Conservation (phyloP, 306 rosid genomes). For the Lathyrus oleraceus region DNA sequence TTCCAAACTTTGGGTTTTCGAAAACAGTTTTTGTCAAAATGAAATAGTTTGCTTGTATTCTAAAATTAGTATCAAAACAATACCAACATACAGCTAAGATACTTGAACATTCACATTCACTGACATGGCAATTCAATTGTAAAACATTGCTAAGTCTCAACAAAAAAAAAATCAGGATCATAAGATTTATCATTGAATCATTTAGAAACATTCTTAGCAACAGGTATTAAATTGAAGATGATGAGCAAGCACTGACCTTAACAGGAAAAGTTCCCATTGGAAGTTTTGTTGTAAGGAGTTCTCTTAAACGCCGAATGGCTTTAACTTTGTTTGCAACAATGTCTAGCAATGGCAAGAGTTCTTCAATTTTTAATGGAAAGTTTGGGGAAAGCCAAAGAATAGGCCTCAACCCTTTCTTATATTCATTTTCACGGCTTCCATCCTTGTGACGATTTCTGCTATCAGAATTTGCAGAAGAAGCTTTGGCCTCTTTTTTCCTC, state of each 20-base stretch:
- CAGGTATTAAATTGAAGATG: slow-evolving; percentile 17
- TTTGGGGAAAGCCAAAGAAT: slow-evolving; percentile 95
- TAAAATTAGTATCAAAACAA: too few relatives aligned
- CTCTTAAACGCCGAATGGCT: slow-evolving; percentile 98
- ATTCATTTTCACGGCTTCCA: slow-evolving; percentile 79
- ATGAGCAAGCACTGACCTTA: slow-evolving; percentile 62
- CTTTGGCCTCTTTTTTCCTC: slow-evolving; percentile 64
- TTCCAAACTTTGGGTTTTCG: neutral
- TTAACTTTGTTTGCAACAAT: slow-evolving; percentile 95
- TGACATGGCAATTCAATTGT: neutral
- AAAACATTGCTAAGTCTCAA: neutral
- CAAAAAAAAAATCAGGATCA: neutral
- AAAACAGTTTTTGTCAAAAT: slow-evolving; percentile 11
- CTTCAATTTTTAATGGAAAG: slow-evolving; percentile 85
- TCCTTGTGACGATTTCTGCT: slow-evolving; percentile 72
- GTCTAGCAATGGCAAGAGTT: slow-evolving; percentile 90
- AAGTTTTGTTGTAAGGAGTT: slow-evolving; percentile 94
- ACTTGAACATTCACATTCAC: too few relatives aligned
- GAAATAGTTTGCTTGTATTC: neutral
- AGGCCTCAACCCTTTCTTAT: slow-evolving; percentile 93
- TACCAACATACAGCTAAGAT: too few relatives aligned
- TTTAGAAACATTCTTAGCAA: neutral
- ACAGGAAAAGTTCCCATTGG: slow-evolving; percentile 97
- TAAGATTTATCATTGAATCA: neutral
- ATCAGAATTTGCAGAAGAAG: slow-evolving; percentile 54